Base-by-base conservation (phyloP, 176 grass and related monocot species). In the Areca catechu region DNA sequence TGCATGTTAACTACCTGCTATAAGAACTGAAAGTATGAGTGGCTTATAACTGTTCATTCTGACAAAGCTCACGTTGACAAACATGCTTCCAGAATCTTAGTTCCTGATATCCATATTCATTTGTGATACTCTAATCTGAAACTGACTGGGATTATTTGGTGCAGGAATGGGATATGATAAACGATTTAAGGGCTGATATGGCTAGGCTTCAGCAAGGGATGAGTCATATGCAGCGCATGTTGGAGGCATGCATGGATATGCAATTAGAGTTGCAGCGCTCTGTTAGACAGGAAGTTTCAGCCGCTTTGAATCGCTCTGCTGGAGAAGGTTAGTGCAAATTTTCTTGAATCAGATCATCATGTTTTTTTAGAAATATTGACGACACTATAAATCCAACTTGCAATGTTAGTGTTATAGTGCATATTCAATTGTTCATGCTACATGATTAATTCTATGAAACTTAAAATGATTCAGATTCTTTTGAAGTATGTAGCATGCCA, bases 201-300 rank as follows among this genome's bases (percentile, higher is more conserved):
- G 62, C n/a, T 18, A 75, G 74, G 49, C 53, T 95, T 12, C 80
- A 95, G 56, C 80, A 84, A 48, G 82, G 74, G 49, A 90, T 95
- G 91, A 73, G 16, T 21, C 76, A 48, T 67, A 79, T 90, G 77
- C 83, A 95, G 48, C 74, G 68, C 51, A 90, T 86, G 91, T 62
- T 90, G 2, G 83, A 81, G 50, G 79, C 91, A 59, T 90, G 91
- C 56, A 86, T 95, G 83, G 91, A 95, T 67, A 95, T 95, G 91
- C 91, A 95, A 75, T 76, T 95, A 47, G 91, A 95, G 68, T 16
- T 90, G 25, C 91, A 90, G 57, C 80, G 86, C 2, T 77, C 86
- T 55, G 79, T 95, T 64, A 79, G 76, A 50, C 91, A 90, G 24
- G 91, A 95, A 63, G 83, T 95, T 9, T 86, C 91, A 51, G 77